Evolutionary conservation across 2,329 filamentous ascomycete species (phyloP).

Genomic region (Ascochyta rabiei): DNA sequence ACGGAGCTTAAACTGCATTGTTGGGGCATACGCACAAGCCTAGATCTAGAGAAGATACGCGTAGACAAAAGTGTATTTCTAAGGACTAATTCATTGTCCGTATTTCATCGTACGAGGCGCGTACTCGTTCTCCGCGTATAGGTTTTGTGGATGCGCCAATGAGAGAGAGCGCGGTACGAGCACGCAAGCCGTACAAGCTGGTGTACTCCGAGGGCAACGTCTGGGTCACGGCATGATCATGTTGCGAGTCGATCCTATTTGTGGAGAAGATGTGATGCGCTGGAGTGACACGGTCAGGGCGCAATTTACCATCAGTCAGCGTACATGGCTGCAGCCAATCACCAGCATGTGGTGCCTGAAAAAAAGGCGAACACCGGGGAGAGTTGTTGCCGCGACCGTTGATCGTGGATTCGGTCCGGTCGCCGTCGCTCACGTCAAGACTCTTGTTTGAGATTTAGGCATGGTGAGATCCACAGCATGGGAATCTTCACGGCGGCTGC

Average conservation of each 20-base stretch:
- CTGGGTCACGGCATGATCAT: conserved; percentile 7
- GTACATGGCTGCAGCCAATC: conserved; percentile 15
- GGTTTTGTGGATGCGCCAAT: conserved; percentile 1
- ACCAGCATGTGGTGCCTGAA: conserved; percentile 8
- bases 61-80: not conserved
- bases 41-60: not conserved
- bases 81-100: not conserved
- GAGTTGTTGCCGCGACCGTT: conserved; percentile 2
- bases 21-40: not conserved
- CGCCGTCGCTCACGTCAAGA: conserved; percentile 1
- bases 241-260: conserved; percentile 1
- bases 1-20: conserved; percentile 11
- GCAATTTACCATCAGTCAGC: conserved; percentile 18
- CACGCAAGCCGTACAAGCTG: not conserved
- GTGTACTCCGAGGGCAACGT: not conserved
- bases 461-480: not conserved
- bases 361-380: not conserved
- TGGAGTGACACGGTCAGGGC: conserved; percentile 12
- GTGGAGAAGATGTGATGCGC: conserved; percentile 12
- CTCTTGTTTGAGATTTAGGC: not conserved
- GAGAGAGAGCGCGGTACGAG: not conserved
- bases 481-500: not conserved
- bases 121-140: conserved; percentile 1
- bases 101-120: not conserved
- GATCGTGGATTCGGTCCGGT: too few species aligned